phyloP scores from a whole-genome alignment of 2,329 filamentous ascomycete species.

The Lomentospora prolificans region DNA sequence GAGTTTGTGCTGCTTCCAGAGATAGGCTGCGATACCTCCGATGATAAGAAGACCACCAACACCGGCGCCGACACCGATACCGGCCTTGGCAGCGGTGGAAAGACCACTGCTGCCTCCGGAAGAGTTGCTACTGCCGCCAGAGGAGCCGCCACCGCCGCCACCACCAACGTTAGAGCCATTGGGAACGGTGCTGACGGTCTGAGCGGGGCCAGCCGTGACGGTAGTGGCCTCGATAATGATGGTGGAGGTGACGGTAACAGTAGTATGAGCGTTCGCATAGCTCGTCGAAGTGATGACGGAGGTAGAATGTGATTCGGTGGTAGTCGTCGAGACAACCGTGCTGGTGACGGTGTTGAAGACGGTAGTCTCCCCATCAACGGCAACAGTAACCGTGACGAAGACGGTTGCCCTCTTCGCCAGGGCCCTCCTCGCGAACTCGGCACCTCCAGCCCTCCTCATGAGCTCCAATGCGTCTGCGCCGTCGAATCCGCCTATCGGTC shows the following conservation, averaged over 20 bases:
- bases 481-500: background rate
- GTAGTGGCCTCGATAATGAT: constrained; percentile 23
- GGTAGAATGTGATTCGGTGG: constrained; percentile 18
- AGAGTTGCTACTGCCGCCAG: constrained; percentile 1
- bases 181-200: constrained; percentile 15
- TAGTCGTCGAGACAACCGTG: constrained; percentile 22
- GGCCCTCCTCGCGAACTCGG: background rate
- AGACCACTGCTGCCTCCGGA: constrained; percentile 19
- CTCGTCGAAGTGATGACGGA: constrained; percentile 12
- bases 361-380: constrained; percentile 14
- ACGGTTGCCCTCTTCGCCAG: constrained; percentile 25
- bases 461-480: background rate
- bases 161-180: constrained; percentile 16
- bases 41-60: constrained; percentile 23
- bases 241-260: constrained; percentile 27
- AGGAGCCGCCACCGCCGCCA: constrained; percentile 10
- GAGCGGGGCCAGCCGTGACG: constrained; percentile 21
- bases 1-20: constrained; percentile 12
- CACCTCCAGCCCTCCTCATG: constrained; percentile 4
- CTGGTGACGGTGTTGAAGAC: constrained; percentile 19
- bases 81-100: constrained; percentile 32
- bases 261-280: constrained; percentile 25
- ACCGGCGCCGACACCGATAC: constrained; percentile 30
- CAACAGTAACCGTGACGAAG: constrained; percentile 23
- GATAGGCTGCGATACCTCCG: constrained; percentile 9